phyloP scores from a whole-genome alignment of 2,329 filamentous ascomycete genomes.

The Penicillium aurantiogriseum region DNA sequence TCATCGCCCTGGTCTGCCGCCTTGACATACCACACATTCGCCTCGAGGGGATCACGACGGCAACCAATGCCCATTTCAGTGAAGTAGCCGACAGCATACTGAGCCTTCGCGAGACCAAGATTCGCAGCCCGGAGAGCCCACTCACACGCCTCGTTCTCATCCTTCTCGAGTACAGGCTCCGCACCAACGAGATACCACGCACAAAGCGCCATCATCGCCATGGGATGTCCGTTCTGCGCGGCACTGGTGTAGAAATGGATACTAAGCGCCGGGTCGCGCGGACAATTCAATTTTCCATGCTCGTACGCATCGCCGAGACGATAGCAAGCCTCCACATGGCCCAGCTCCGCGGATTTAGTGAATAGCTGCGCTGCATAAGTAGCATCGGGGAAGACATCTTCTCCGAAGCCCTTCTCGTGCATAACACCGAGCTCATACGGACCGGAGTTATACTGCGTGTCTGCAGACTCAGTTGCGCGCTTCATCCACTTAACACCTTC shows the following conservation, averaged over 20 bases:
- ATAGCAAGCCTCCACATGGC: constrained; percentile 80
- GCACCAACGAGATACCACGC: constrained; percentile 98
- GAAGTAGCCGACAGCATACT: constrained; percentile 95
- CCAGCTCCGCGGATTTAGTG: constrained; percentile 88
- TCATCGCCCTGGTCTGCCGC: constrained; percentile 91
- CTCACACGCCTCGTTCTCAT: constrained; percentile 93
- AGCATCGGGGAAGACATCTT: constrained; percentile 89
- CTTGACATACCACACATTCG: constrained; percentile 97
- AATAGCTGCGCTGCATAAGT: constrained; percentile 90
- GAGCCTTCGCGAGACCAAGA: constrained; percentile 65
- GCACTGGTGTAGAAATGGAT: constrained; percentile 97
- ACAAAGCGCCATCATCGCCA: constrained; percentile 96
- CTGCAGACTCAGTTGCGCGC: constrained; percentile 83
- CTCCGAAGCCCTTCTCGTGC: constrained; percentile 90
- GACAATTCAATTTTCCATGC: constrained; percentile 82
- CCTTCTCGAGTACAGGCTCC: constrained; percentile 85
- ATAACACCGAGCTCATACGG: constrained; percentile 86
- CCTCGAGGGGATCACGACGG: constrained; percentile 88
- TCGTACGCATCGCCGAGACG: constrained; percentile 96
- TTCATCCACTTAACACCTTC: constrained; percentile 98
- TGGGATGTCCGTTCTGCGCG: constrained; percentile 76
- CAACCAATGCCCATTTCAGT: constrained; percentile 98
- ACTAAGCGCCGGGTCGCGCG: constrained; percentile 84
- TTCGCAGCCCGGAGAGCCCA: constrained; percentile 89
- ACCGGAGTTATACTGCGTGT: constrained; percentile 85